phyloP scores from a whole-genome alignment of 1,284 basidiomycete genomes.

The Athelia psychrophila region DNA sequence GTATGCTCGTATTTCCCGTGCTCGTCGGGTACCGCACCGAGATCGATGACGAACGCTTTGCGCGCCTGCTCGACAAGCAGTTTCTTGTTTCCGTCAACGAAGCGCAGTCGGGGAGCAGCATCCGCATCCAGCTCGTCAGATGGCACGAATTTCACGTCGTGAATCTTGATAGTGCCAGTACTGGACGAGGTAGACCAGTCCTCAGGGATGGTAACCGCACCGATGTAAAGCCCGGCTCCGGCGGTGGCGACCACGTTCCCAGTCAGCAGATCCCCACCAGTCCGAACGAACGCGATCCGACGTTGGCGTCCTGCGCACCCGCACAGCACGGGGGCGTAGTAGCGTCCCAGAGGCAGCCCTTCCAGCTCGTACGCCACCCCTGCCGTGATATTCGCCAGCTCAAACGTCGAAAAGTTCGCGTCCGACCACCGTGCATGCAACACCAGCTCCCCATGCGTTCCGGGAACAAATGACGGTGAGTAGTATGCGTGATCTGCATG shows the following conservation, averaged over 20 bases:
- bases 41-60: conserved; percentile 52
- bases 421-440: conserved; percentile 71
- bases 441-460: conserved; percentile 39
- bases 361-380: conserved; percentile 44
- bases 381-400: conserved; percentile 53
- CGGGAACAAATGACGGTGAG: conserved; percentile 63
- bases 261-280: conserved; percentile 52
- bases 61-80: conserved; percentile 56
- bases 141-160: conserved; percentile 39
- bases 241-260: conserved; percentile 65
- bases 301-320: conserved; percentile 38
- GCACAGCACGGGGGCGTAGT: conserved; percentile 56
- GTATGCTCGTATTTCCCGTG: conserved; percentile 47
- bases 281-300: conserved; percentile 62
- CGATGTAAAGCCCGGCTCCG: conserved; percentile 59
- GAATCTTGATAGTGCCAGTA: conserved; percentile 29
- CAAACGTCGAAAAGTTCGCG: conserved; percentile 57
- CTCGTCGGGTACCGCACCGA: conserved; percentile 42
- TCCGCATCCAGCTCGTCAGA: conserved; percentile 39
- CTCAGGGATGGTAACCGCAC: conserved; percentile 49
- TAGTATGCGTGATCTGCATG: conserved; percentile 53
- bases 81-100: conserved; percentile 47
- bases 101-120: conserved; percentile 43
- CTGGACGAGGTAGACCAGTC: conserved; percentile 12
- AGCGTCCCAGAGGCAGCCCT: conserved; percentile 61